A percentile compares a stretch with the other conserved stretches of the same genome.
Evolutionary conservation across 2,329 filamentous ascomycete species (phyloP).

Genomic region (Chaetomium strumarium): DNA sequence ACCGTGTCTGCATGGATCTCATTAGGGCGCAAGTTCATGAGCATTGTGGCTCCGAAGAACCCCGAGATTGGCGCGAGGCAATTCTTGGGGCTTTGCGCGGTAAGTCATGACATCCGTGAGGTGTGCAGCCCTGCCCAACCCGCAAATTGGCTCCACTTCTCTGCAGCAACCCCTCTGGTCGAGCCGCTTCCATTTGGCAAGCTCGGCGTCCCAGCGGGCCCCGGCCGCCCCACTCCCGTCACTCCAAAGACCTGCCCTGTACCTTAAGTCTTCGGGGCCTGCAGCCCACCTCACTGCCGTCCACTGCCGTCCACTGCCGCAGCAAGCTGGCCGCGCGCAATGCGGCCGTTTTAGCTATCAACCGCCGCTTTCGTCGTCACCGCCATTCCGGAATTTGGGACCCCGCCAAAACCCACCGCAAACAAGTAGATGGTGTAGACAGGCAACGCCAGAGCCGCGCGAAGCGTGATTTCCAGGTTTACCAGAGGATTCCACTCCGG

Average conservation of each 20-base stretch:
- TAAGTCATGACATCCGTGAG: too few species aligned
- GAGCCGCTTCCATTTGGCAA: conserved; percentile 10
- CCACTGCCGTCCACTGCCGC: conserved; percentile 5
- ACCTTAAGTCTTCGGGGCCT: background rate
- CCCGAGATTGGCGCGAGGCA: too few species aligned
- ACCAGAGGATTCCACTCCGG: too few species aligned
- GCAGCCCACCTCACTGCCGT: conserved; percentile 4
- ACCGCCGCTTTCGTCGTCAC: conserved; percentile 18
- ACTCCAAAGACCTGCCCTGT: background rate
- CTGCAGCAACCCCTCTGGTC: conserved; percentile 2
- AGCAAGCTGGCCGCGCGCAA: conserved; percentile 1
- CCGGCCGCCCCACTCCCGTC: background rate
- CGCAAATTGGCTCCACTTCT: conserved; percentile 8
- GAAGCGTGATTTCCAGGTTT: background rate
- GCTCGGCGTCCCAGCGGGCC: background rate
- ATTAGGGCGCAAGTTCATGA: too few species aligned
- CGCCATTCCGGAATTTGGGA: conserved; percentile 16
- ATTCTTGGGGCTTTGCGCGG: too few species aligned
- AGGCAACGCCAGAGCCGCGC: too few species aligned
- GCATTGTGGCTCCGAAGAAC: too few species aligned
- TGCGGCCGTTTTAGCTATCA: background rate
- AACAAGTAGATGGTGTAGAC: background rate
- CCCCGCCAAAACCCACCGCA: conserved; percentile 5
- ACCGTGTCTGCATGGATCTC: too few species aligned
- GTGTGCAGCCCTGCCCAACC: conserved; percentile 6